These are phyloP conservation scores for Polymyxa betae DNA, from an alignment of 208 protist species.

Conservation along the genomic window DNA sequence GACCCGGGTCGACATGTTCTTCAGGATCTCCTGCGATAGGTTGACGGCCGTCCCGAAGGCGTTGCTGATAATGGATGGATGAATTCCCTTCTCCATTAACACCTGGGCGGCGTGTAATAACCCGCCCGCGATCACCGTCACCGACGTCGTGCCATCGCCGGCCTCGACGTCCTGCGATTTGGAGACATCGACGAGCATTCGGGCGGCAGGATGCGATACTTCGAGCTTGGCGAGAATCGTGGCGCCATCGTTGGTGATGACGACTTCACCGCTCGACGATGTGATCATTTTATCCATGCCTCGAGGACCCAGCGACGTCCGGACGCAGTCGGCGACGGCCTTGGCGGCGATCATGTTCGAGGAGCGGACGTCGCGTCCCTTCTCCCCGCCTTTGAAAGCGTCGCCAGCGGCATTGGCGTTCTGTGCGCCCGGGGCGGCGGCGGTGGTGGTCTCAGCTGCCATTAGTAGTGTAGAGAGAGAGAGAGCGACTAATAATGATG, in stretches of 20 bases:
- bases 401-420: neutral
- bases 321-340: conserved; percentile 93
- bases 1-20: conserved; percentile 87
- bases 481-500: too few species aligned
- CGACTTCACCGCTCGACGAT: conserved; percentile 84
- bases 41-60: conserved; percentile 82
- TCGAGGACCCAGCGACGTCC: conserved; percentile 96
- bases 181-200: conserved; percentile 97
- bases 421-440: neutral
- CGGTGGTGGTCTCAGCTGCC: neutral
- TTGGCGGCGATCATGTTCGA: conserved; percentile 63
- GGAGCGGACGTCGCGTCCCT: conserved; percentile 61
- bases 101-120: conserved; percentile 86
- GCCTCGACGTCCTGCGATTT: conserved; percentile 98
- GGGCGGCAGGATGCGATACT: conserved; percentile 94
- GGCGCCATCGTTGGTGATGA: conserved; percentile 99
- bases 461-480: too few species aligned
- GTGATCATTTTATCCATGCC: conserved; percentile 97
- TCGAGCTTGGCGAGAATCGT: conserved; percentile 97
- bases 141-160: conserved; percentile 99
- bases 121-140: conserved; percentile 94
- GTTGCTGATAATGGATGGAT: conserved; percentile 92
- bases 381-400: conserved; percentile 57
- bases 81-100: conserved; percentile 91
- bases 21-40: conserved; percentile 77